Evolutionary conservation across 176 grass and related monocot genomes (phyloP), one percentile per base, ranked within the genome.

Genomic region (Triticum timopheevii): DNA sequence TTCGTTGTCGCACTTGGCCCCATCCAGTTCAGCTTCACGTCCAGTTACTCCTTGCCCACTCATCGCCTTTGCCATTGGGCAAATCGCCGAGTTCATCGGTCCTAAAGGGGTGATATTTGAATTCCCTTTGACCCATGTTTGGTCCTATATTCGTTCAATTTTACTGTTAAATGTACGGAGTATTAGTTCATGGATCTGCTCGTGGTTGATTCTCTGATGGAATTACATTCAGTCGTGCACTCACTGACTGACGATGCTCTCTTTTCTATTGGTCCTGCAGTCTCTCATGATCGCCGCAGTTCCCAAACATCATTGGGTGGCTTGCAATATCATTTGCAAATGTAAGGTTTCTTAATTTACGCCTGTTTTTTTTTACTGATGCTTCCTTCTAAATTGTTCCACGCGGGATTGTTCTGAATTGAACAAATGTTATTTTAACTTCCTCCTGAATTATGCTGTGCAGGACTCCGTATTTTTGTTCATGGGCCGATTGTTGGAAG

Each of bases 281-380:
- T 96, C 96, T 65, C 70, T 98, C 62, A 94, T 98, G 93, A 95
- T 98, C 17, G 96, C 93, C 5, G 93, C 96, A 59, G 71, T 98
- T 98, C 58, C 93, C 92, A 0, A 98, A 98, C 80, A 95, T 98
- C 80, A 94, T 98, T 88, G 96, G 93, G 33, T 98, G 93, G 92
- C 90, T 98, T 0, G 92, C 96, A 2, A 93, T 98, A 85, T 96
- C 96, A 8, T 98, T 98, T 20, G 93, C 93, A 16, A 92, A 90
- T 84, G 96, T 96, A 80, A 84, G 85, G 65, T n/a, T 76, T 38
- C 38, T 4, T 73, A 40, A 40, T 40, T 40, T 71, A 50, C 27
- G 1, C 24, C 63, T 24, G 3, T 68, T 49, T 10, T 77, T 5
- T n/a, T 61, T 19, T 13, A 44, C 4, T 5, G 36, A 39, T 39